Conservation (phyloP, 2,329 filamentous ascomycete genomes). For the Lachnum nothofagi region DNA sequence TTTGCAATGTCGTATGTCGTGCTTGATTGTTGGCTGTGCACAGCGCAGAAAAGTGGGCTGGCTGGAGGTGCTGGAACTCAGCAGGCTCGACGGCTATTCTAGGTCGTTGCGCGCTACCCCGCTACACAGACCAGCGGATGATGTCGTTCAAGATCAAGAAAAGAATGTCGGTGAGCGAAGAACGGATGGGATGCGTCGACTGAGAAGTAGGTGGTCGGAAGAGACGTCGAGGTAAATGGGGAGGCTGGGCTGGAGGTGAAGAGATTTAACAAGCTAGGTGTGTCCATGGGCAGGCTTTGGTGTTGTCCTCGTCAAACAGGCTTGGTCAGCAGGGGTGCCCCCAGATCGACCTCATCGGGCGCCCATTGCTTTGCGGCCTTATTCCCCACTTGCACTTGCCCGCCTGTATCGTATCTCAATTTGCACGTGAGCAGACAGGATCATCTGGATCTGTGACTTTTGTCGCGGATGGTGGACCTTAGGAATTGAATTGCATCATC, state of each 20-base stretch:
- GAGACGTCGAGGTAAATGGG: conserved; percentile 7
- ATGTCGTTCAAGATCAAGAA: background rate
- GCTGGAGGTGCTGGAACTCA: background rate
- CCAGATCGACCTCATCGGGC: no score
- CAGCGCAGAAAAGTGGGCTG: conserved; percentile 2
- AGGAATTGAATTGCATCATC: no score
- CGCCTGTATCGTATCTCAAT: no score
- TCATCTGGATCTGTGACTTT: no score
- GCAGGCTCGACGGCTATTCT: background rate
- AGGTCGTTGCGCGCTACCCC: conserved; percentile 1
- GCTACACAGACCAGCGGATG: background rate
- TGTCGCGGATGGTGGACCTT: no score
- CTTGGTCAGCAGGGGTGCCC: conserved; percentile 8
- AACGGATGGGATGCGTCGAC: no score
- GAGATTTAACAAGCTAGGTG: conserved; percentile 16
- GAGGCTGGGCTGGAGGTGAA: conserved; percentile 16
- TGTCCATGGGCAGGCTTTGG: conserved; percentile 6
- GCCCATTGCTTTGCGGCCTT: no score
- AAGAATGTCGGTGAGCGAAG: background rate
- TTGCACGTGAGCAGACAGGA: no score
- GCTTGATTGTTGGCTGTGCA: background rate
- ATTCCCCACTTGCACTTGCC: no score
- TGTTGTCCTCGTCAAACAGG: conserved; percentile 13
- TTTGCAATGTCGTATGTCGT: conserved; percentile 1
- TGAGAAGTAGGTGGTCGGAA: no score